These are phyloP conservation scores for Coprinopsis strossmayeri DNA, from an alignment of 768 basidiomycete species.

Conservation along the genomic window DNA sequence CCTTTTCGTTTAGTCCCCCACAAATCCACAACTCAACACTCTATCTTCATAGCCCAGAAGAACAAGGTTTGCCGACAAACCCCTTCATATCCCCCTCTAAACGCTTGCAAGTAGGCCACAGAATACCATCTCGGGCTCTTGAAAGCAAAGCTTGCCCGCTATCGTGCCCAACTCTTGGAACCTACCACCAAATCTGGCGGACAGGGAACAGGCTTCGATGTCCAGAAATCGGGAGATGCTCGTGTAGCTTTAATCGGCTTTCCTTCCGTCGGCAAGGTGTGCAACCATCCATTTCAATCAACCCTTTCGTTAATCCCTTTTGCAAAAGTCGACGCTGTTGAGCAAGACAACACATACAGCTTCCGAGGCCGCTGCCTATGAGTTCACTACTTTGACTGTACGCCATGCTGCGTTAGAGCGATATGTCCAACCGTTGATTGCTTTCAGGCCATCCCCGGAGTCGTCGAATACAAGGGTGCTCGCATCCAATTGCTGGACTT, in stretches of 20 bases:
- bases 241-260: slow-evolving; percentile 91
- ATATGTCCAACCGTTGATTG: background rate
- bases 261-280: slow-evolving; percentile 87
- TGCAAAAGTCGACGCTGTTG: slow-evolving; percentile 74
- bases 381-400: slow-evolving; percentile 90
- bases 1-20: slow-evolving; percentile 1
- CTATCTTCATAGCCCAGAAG: slow-evolving; percentile 66
- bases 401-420: too few species aligned
- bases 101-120: slow-evolving; percentile 57
- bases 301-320: background rate
- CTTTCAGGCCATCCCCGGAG: slow-evolving; percentile 87
- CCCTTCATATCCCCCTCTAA: slow-evolving; percentile 9
- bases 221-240: slow-evolving; percentile 78
- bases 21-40: slow-evolving; percentile 5
- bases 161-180: slow-evolving; percentile 92
- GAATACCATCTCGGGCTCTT: slow-evolving; percentile 91
- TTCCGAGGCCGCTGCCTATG: slow-evolving; percentile 86
- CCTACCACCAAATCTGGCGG: slow-evolving; percentile 80
- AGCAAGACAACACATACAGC: slow-evolving; percentile 89
- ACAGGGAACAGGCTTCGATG: slow-evolving; percentile 81
- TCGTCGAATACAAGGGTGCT: slow-evolving; percentile 89
- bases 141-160: slow-evolving; percentile 92
- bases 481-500: slow-evolving; percentile 93
- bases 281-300: background rate
- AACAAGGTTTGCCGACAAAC: slow-evolving; percentile 61